Evolutionary conservation across 1,284 basidiomycete genomes (phyloP).

Genomic region (Sphagnurus paluster): DNA sequence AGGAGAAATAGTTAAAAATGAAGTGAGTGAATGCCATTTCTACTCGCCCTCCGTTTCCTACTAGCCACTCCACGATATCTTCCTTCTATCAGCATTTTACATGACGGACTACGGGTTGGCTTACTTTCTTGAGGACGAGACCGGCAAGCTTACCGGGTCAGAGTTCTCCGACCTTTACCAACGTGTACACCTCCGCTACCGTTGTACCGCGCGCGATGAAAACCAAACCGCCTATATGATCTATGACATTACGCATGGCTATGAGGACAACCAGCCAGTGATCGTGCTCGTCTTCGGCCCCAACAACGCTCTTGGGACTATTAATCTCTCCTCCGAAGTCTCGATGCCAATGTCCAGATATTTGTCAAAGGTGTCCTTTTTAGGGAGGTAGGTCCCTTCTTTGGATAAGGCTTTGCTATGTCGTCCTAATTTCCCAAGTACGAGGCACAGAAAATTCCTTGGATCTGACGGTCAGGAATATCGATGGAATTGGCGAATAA

Average conservation of each 20-base stretch:
- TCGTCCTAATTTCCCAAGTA: slow-evolving; percentile 26
- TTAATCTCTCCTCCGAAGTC: slow-evolving; percentile 40
- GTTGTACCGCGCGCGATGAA: slow-evolving; percentile 43
- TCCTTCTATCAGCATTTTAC: not conserved
- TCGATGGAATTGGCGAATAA: slow-evolving; percentile 50
- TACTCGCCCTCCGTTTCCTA: no score
- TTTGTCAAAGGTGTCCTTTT: slow-evolving; percentile 39
- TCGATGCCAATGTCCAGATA: slow-evolving; percentile 52
- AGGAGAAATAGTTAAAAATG: not conserved
- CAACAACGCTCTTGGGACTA: slow-evolving; percentile 48
- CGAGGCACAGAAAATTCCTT: slow-evolving; percentile 48
- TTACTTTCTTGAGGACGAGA: slow-evolving; percentile 62
- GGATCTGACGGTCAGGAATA: slow-evolving; percentile 62
- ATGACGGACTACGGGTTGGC: slow-evolving; percentile 55
- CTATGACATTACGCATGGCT: slow-evolving; percentile 39
- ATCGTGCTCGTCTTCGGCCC: slow-evolving; percentile 52
- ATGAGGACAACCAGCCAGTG: slow-evolving; percentile 34
- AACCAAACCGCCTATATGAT: slow-evolving; percentile 51
- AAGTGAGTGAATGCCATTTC: no score
- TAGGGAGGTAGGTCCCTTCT: slow-evolving; percentile 38
- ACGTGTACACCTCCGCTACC: slow-evolving; percentile 51
- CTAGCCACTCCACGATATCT: not conserved
- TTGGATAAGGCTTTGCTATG: not conserved
- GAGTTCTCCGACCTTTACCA: slow-evolving; percentile 64
- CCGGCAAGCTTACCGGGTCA: slow-evolving; percentile 49